phyloP scores from a whole-genome alignment of 2,329 filamentous ascomycete species.

The Exophiala bonariae region DNA sequence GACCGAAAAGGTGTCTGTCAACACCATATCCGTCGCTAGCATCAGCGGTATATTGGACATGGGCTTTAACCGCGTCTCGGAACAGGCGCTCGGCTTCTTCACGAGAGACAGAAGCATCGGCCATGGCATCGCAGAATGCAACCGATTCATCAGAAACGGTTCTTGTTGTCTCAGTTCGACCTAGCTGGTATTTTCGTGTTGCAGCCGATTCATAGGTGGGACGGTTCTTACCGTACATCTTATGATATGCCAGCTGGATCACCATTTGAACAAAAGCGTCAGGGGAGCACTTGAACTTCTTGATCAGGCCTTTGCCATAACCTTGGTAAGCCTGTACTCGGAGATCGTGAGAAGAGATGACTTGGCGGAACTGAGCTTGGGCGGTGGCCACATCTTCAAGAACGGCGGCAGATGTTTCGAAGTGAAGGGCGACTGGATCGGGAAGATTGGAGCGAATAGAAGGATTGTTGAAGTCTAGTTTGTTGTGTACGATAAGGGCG shows the following conservation, averaged over 20 bases:
- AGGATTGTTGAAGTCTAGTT: conserved; percentile 82
- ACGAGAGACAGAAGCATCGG: conserved; percentile 63
- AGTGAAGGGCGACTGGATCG: conserved; percentile 75
- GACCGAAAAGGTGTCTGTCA: conserved; percentile 92
- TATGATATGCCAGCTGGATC: conserved; percentile 96
- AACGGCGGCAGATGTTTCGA: conserved; percentile 73
- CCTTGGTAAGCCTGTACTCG: conserved; percentile 93
- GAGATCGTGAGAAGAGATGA: conserved; percentile 87
- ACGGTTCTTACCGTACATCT: conserved; percentile 98
- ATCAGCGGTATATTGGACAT: conserved; percentile 86
- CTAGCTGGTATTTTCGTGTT: conserved; percentile 91
- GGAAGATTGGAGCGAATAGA: conserved; percentile 77
- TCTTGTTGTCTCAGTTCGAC: conserved; percentile 94
- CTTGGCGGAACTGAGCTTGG: conserved; percentile 71
- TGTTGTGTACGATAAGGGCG: conserved; percentile 88
- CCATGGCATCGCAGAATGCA: conserved; percentile 85
- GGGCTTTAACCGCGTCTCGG: conserved; percentile 75
- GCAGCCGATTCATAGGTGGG: conserved; percentile 97
- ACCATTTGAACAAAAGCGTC: conserved; percentile 98
- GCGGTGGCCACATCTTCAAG: conserved; percentile 78
- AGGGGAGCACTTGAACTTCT: conserved; percentile 98
- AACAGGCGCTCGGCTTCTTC: conserved; percentile 72
- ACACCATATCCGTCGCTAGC: conserved; percentile 92
- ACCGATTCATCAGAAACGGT: conserved; percentile 87
- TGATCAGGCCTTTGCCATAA: conserved; percentile 97